Base-by-base conservation (phyloP, 495 filamentous ascomycete species). In the Neurospora sp. region DNA sequence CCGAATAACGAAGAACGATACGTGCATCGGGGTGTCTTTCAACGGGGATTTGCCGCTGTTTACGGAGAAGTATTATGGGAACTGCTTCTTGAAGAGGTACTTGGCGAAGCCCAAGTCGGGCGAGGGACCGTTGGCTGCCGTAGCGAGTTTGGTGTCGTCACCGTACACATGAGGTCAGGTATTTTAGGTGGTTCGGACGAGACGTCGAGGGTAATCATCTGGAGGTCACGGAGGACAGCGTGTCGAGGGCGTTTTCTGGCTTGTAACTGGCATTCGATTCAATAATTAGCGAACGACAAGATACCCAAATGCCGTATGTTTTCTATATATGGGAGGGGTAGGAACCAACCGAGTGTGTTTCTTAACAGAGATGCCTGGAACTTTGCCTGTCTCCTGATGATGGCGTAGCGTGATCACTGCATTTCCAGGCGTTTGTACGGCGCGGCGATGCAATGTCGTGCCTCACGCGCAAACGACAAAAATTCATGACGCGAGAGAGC, bases 21-120 rank as follows among this genome's bases (percentile, higher is more conserved):
- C 72, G 0, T 76, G 74, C 35, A n/a, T 76, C 10, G 72, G 70
- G 16, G 70, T 76, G 16, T 61, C 41, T 31, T 76, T 76, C 53
- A 71, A 41, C 31, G 74, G 53, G 53, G 53, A 61, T 18, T 35
- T 61, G 53, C 6, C 53, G 53, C 3, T 16, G 4, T 31, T 4
- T 8, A 16, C 35, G 53, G 22, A 35, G 3, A 35, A 16, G 12
- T 8, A 61, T 31, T 18, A 35, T 61, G 53, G 53, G 27, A 61
- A 61, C 3, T 61, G 53, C 18, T 61, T 61, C 27, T 18, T 61
- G 53, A 61, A 61, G 22, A 35, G 3, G 12, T 18, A 31, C 27
- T 18, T 61, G 53, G 14, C 0, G 10, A 31, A 8, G 10, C 22
- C 27, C 12, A 61, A 18, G 6, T 8, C 53, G 27, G 14, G 35